Evolutionary conservation across 768 basidiomycete species (phyloP).

Genomic region (Amanita rubescens): DNA sequence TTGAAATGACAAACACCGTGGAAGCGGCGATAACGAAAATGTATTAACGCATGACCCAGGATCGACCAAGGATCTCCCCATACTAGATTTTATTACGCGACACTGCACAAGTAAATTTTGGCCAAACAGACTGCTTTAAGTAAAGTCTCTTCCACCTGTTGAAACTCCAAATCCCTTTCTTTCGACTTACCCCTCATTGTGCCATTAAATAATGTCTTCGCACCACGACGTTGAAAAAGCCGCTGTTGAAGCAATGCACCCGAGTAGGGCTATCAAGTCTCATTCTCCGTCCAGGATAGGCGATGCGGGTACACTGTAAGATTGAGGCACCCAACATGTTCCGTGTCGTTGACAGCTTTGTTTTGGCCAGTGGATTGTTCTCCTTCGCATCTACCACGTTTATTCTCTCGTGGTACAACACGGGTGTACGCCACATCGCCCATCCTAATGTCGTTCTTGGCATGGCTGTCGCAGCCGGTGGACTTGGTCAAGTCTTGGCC

Average conservation of each 20-base stretch:
- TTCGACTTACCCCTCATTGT: too few species aligned
- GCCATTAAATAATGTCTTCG: background rate
- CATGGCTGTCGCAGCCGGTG: slow-evolving; percentile 82
- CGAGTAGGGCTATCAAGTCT: background rate
- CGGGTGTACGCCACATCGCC: slow-evolving; percentile 42
- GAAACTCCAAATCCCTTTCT: background rate
- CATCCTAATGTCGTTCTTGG: slow-evolving; percentile 71
- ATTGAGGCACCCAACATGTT: background rate
- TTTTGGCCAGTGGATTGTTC: slow-evolving; percentile 56
- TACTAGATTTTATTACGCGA: background rate
- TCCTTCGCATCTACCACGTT: slow-evolving; percentile 82
- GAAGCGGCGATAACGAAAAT: too few species aligned
- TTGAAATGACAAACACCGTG: too few species aligned
- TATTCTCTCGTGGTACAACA: slow-evolving; percentile 71
- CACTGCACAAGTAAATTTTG: background rate
- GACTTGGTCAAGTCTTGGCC: slow-evolving; percentile 78
- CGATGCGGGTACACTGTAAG: slow-evolving; percentile 56
- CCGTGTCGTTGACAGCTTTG: background rate
- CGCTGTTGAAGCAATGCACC: background rate
- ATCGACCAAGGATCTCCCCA: too few species aligned
- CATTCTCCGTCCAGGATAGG: slow-evolving; percentile 17
- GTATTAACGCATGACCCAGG: too few species aligned
- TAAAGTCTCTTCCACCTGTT: too few species aligned
- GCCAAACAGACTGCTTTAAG: background rate
- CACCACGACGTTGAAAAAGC: background rate